Evolutionary conservation across 352 stramenopile species (phyloP), one percentile per base, ranked within the genome.

Genomic region (Phytopythium oedochilum): DNA sequence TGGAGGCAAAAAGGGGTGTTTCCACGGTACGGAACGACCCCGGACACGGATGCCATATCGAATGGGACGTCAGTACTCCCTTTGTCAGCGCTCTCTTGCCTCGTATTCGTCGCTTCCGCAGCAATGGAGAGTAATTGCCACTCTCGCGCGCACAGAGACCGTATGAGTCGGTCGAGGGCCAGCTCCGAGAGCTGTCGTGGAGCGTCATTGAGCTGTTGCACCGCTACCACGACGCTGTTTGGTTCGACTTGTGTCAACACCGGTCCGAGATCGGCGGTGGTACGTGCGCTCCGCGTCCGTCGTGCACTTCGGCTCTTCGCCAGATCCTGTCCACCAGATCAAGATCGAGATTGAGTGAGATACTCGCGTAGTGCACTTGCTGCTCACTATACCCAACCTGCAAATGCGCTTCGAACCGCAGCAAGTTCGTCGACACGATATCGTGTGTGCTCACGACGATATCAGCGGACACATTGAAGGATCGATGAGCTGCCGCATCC

Each of bases 341-440:
- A 20, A 14, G 11, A 12, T 20, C 18, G 20, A 38, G 35, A 14
- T 32, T 46, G 11, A 28, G 40, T 28, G 18, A 55, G 20, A 6
- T 38, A 28, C 35, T 51, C 12, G 5, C 29, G 29, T 32, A 32
- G 23, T 18, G 55, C 6, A 15, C 10, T 46, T 20, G 3, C 1
- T 38, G n/a, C n/a, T n/a, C n/a, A n/a, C n/a, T n/a, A n/a, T n/a
- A n/a, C n/a, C n/a, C n/a, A n/a, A 75, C 68, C 58, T 81, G 69
- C 8, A 82, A 42, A 12, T 53, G 66, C 5, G 64, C 58, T 28
- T 83, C 72, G 2, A 83, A 55, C 9, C 61, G 67, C 28, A 83
- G 39, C 11, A 83, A 39, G 22, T 61, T 77, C 5, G 69, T 69
- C 51, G 78, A 45, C 9, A 75, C 43, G 4, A 73, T 52, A 2